Conservation (phyloP, 2,329 filamentous ascomycete species). For the Fusarium ambrosium region DNA sequence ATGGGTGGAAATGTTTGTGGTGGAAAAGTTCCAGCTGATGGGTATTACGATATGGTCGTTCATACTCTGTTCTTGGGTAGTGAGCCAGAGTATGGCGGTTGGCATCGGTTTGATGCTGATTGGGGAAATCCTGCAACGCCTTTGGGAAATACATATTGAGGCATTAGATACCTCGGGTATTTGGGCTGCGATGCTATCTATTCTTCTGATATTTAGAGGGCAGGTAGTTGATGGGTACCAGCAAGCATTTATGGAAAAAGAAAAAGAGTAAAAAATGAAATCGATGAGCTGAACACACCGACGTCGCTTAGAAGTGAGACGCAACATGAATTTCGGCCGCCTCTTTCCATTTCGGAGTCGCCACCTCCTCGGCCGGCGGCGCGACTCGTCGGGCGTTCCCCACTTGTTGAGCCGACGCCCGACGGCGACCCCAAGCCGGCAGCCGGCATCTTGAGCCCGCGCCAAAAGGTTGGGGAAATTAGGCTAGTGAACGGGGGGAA, state of each 20-base stretch:
- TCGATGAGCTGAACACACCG: not conserved
- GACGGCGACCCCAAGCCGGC: constrained; percentile 1
- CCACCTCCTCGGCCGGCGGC: not conserved
- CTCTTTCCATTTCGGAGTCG: not conserved
- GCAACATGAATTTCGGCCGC: not conserved
- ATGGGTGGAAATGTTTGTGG: constrained; percentile 72
- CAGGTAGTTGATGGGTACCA: not conserved
- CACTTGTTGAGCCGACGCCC: not conserved
- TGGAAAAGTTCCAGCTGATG: constrained; percentile 64
- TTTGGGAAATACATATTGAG: constrained; percentile 52
- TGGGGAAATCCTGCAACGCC: constrained; percentile 54
- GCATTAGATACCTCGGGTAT: not conserved
- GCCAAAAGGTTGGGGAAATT: constrained; percentile 4
- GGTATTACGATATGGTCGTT: constrained; percentile 69
- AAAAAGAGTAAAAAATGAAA: not conserved
- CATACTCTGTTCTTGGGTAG: constrained; percentile 66
- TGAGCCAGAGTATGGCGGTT: constrained; percentile 65
- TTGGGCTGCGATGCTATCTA: not conserved
- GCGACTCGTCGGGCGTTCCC: not conserved
- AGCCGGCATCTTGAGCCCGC: not conserved
- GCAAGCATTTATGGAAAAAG: not conserved
- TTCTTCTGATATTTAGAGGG: not conserved
- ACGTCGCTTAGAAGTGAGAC: not conserved
- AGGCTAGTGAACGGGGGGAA: not conserved
- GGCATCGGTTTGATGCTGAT: constrained; percentile 66